Evolutionary conservation across 192 early-diverging fungal species (phyloP).

Genomic region (Helicostylum pulchrum): DNA sequence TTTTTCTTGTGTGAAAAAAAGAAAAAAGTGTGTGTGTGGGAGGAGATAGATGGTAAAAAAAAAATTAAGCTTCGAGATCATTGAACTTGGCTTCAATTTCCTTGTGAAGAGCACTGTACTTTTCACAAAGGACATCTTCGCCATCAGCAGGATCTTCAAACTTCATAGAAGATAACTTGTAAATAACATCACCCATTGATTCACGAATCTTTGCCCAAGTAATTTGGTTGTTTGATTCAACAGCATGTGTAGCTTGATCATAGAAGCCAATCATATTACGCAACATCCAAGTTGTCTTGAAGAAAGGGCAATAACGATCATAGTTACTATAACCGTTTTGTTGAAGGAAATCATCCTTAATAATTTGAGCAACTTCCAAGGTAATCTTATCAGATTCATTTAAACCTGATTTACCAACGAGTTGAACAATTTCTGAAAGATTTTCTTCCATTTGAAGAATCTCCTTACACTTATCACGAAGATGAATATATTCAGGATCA

Average conservation of each 20-base stretch:
- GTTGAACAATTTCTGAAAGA: conserved; percentile 98
- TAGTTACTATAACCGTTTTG: conserved; percentile 99
- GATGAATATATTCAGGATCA: conserved; percentile 89
- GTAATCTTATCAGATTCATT: conserved; percentile 98
- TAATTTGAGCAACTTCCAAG: conserved; percentile 93
- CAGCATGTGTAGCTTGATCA: conserved; percentile 89
- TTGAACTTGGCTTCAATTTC: conserved; percentile 97
- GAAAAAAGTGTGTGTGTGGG: no score
- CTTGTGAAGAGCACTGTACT: conserved; percentile 86
- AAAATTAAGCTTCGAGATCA: conserved; percentile 47
- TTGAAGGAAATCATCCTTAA: conserved; percentile 99
- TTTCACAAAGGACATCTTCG: conserved; percentile 79
- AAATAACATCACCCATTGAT: conserved; percentile 85
- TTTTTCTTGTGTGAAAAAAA: no score
- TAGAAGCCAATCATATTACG: conserved; percentile 97
- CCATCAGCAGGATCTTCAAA: conserved; percentile 99
- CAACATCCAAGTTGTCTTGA: conserved; percentile 98
- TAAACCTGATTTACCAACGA: conserved; percentile 87
- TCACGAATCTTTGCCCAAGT: conserved; percentile 97
- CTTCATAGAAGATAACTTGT: conserved; percentile 99
- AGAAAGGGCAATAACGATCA: conserved; percentile 99
- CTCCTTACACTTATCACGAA: conserved; percentile 95
- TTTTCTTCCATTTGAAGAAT: conserved; percentile 99
- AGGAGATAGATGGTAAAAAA: background rate
- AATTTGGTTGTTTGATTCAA: conserved; percentile 87